These are phyloP conservation scores for Eutypa lata DNA, from an alignment of 2,329 filamentous ascomycete genomes.

Conservation along the genomic window DNA sequence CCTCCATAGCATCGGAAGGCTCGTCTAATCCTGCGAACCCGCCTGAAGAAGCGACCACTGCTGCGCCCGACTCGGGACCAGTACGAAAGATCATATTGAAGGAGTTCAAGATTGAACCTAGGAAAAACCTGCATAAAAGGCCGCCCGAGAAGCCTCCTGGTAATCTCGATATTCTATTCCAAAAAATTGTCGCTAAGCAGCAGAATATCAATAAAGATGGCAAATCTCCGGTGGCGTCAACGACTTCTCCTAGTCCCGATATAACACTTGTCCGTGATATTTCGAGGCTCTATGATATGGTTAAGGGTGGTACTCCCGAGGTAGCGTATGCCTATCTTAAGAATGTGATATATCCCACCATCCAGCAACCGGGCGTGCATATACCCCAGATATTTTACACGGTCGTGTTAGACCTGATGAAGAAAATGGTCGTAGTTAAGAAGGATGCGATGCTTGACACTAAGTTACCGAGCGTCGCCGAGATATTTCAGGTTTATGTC, in stretches of 20 bases:
- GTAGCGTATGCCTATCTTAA: constrained; percentile 22
- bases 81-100: background rate
- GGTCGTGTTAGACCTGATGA: constrained; percentile 27
- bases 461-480: constrained; percentile 34
- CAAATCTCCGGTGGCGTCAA: background rate
- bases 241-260: constrained; percentile 1
- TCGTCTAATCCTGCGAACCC: background rate
- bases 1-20: background rate
- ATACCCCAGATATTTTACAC: constrained; percentile 30
- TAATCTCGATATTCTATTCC: constrained; percentile 24
- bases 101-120: background rate
- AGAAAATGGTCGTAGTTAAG: constrained; percentile 30
- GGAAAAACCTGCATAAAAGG: constrained; percentile 4
- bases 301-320: constrained; percentile 24
- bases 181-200: constrained; percentile 23
- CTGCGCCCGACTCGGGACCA: background rate
- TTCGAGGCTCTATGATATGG: constrained; percentile 26
- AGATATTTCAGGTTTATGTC: constrained; percentile 34
- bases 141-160: constrained; percentile 5
- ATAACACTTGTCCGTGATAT: constrained; percentile 20
- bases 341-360: constrained; percentile 26
- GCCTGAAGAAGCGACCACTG: background rate
- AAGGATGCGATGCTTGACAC: constrained; percentile 24
- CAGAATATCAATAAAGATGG: constrained; percentile 5
- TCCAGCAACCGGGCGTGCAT: constrained; percentile 17